Conservation (phyloP, 2,329 filamentous ascomycete species). For the Neoscytalidium dimidiatum region DNA sequence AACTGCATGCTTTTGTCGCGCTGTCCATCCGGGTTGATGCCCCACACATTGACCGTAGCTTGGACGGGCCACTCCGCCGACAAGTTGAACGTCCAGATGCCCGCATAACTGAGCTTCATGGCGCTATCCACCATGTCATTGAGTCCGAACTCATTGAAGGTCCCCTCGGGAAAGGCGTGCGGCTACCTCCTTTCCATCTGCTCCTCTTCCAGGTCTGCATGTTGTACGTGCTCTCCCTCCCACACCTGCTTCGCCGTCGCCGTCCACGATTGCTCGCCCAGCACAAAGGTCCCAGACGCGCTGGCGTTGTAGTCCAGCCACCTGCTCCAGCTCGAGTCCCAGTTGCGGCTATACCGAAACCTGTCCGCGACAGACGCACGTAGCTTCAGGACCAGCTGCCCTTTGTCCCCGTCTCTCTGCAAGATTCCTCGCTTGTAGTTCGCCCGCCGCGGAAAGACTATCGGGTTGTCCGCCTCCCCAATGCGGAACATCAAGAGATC, state of each 20-base stretch:
- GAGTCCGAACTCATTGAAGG: background rate
- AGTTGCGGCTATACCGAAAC: background rate
- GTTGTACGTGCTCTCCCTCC: background rate
- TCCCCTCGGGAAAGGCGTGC: background rate
- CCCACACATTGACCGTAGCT: background rate
- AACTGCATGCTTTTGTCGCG: background rate
- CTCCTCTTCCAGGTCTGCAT: background rate
- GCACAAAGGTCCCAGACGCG: constrained; percentile 61
- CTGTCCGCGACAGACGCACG: background rate
- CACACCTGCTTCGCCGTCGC: background rate
- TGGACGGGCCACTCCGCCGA: background rate
- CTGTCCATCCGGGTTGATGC: background rate
- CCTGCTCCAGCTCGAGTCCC: background rate
- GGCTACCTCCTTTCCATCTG: constrained; percentile 46
- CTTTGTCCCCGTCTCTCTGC: background rate
- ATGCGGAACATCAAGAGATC: background rate
- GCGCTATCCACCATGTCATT: background rate
- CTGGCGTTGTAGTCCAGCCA: background rate
- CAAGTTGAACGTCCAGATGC: background rate
- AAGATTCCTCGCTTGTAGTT: background rate
- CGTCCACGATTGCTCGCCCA: background rate
- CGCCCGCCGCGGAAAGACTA: background rate
- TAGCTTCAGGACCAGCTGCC: background rate
- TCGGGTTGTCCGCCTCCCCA: background rate
- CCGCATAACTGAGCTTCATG: background rate